These are phyloP conservation scores for Alternaria alternata DNA, from an alignment of 2,329 filamentous ascomycete species.

Conservation along the genomic window DNA sequence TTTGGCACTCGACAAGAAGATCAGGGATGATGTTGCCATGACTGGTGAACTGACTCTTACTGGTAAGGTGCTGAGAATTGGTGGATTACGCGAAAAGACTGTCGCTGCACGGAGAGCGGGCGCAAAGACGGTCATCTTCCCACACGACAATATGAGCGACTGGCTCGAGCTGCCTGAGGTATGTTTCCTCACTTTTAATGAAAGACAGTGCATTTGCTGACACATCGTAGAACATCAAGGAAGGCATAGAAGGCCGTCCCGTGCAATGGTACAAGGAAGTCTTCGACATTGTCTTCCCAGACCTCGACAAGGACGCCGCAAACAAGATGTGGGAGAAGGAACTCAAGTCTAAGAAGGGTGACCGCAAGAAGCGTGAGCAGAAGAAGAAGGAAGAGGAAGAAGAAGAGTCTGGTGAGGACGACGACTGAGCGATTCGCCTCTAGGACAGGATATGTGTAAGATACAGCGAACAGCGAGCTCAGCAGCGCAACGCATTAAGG, in stretches of 20 bases:
- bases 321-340: slow-evolving; percentile 76
- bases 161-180: slow-evolving; percentile 98
- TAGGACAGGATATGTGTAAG: slow-evolving; percentile 20
- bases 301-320: slow-evolving; percentile 75
- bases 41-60: slow-evolving; percentile 97
- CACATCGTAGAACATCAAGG: slow-evolving; percentile 85
- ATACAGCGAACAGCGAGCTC: slow-evolving; percentile 1
- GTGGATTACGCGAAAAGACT: slow-evolving; percentile 94
- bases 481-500: slow-evolving; percentile 20
- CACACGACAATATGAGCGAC: slow-evolving; percentile 92
- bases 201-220: slow-evolving; percentile 14
- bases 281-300: slow-evolving; percentile 87
- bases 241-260: slow-evolving; percentile 89
- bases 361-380: slow-evolving; percentile 46
- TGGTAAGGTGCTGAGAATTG: slow-evolving; percentile 94
- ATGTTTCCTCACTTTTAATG: slow-evolving; percentile 51
- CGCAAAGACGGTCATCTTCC: slow-evolving; percentile 93
- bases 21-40: slow-evolving; percentile 93
- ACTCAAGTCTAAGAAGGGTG: slow-evolving; percentile 53
- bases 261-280: slow-evolving; percentile 95
- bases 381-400: slow-evolving; percentile 60
- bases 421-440: slow-evolving; percentile 32
- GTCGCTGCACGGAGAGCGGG: slow-evolving; percentile 92
- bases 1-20: slow-evolving; percentile 77
- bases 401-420: slow-evolving; percentile 43